Base-by-base conservation (phyloP, 306 rosid species). In the Malus orientalis region DNA sequence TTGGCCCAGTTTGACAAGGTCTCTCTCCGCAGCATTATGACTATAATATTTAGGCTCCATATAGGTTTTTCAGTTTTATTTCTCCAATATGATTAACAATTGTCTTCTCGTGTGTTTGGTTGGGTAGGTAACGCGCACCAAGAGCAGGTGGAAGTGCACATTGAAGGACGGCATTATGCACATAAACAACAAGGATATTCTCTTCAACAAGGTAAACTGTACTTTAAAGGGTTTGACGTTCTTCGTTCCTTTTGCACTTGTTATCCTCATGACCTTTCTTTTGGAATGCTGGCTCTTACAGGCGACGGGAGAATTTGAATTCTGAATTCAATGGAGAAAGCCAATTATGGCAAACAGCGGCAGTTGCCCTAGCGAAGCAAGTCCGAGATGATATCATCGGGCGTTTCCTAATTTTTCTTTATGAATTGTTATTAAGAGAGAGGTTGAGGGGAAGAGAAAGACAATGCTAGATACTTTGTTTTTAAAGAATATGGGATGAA, bases 1-100 rank as follows among this genome's bases (percentile, higher is more conserved):
- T 79, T 96, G 92, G 99, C 98, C 49, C 99, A 96, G 88, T 93
- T 93, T 87, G 99, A 96, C 80, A 95, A 95, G 93, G 99, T 90
- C 49, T 11, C 38, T 62, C 32, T 9, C 8, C 36, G 16, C 38
- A 10, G 25, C 8, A 30, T 20, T 59, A 27, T 14, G 20, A 67
- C 49, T 36, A n/a, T 76, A 40, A n/a, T 16, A 30, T 4, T 53
- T 22, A 32, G 53, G 47, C 13, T 32, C 2, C 0, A 13, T 59
- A 14, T 74, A 19, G 55, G 55, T 16, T 51, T 42, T 40, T 59
- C 32, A 11, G 1, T 74, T 29, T 65, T 33, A 5, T 15, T 16
- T 58, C 47, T 27, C 19, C 18, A 55, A 9, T 60, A 60, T 13
- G 70, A 27, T 19, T 73, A 70, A 69, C 45, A 18, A 20, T 51